A percentile compares a stretch with the other conserved stretches of the same genome.
Conservation (phyloP, 129 eudicot genomes). For the Arctium minus region DNA sequence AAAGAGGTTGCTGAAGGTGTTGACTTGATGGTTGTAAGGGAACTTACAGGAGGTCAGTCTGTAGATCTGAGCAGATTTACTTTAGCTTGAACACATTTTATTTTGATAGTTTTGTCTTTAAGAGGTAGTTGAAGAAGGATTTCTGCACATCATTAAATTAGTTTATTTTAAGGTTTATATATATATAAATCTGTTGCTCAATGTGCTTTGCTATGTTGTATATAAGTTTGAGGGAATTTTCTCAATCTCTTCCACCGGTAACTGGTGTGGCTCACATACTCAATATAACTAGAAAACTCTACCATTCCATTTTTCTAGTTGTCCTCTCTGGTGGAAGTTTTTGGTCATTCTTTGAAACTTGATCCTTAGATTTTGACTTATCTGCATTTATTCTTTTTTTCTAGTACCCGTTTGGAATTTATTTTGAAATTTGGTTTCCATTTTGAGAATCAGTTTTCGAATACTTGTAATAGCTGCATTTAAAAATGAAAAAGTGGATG, state of each 20-base stretch:
- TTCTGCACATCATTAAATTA: not conserved
- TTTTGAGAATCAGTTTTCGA: not conserved
- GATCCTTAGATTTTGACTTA: not conserved
- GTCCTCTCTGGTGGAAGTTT: not conserved
- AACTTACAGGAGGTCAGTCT: slow-evolving; percentile 93
- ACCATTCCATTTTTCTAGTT: not conserved
- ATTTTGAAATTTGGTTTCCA: not conserved
- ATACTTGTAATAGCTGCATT: not conserved
- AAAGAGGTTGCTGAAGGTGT: slow-evolving; percentile 98
- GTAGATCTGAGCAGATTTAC: not conserved
- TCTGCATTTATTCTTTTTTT: not conserved
- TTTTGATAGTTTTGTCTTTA: not conserved
- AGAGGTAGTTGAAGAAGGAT: slow-evolving; percentile 5
- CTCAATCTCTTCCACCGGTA: not conserved
- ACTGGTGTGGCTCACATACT: too few relatives aligned
- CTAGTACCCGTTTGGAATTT: not conserved
- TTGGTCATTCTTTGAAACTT: not conserved
- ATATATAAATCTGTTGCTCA: not conserved
- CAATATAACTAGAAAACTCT: not conserved
- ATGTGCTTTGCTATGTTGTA: not conserved
- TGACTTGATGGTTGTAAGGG: slow-evolving; percentile 96
- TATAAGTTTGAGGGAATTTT: not conserved
- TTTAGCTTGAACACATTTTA: not conserved
- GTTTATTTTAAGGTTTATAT: not conserved
- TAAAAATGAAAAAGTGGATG: not conserved